Conservation (phyloP, 257 asterid species). For the Solanum commersonii region DNA sequence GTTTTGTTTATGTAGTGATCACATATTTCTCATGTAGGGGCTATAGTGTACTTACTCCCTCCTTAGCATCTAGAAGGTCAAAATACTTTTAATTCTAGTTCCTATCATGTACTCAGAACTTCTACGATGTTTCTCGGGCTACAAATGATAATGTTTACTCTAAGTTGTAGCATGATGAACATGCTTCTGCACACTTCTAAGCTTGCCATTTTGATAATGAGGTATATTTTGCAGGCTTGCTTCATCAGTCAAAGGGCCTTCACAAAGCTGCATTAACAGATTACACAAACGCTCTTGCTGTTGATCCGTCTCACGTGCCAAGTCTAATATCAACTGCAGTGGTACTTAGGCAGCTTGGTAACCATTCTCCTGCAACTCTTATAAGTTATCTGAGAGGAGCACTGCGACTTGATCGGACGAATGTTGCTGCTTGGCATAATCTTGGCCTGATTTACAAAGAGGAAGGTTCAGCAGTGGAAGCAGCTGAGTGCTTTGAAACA, state of each 20-base stretch:
- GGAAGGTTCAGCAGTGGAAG: background rate
- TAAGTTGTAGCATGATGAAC: background rate
- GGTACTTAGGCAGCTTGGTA: conserved; percentile 39
- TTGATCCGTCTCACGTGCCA: conserved; percentile 59
- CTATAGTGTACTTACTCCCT: background rate
- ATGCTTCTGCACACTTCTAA: background rate
- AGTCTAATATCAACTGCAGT: conserved; percentile 60
- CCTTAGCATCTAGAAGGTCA: background rate
- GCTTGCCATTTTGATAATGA: background rate
- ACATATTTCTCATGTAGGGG: background rate
- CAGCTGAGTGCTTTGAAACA: conserved; percentile 7
- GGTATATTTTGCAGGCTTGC: conserved; percentile 45
- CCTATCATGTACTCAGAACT: background rate
- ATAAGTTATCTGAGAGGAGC: conserved; percentile 2
- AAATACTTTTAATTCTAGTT: background rate
- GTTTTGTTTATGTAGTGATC: background rate
- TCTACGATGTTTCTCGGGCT: background rate
- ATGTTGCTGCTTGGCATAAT: conserved; percentile 10
- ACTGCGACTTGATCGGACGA: background rate
- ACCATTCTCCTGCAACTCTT: background rate
- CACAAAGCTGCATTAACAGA: conserved; percentile 52
- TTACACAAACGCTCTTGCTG: conserved; percentile 37
- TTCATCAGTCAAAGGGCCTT: conserved; percentile 57
- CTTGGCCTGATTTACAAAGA: conserved; percentile 11
- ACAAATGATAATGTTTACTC: background rate